These are phyloP conservation scores for Scheffersomyces amazonensis DNA, from an alignment of 805 yeast species.

Conservation along the genomic window DNA sequence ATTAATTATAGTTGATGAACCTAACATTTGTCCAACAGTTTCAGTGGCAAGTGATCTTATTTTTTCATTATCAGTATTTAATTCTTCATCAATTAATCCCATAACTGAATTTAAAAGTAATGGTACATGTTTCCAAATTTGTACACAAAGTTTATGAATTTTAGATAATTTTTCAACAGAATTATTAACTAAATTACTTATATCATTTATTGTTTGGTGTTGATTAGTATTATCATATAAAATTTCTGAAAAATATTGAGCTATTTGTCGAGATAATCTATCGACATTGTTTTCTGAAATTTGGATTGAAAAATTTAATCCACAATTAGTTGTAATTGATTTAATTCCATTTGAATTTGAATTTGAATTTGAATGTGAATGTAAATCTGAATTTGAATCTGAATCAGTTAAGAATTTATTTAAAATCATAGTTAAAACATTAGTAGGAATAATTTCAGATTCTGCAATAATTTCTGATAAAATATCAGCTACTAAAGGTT, in stretches of 20 bases:
- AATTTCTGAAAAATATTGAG: constrained; percentile 77
- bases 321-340: constrained; percentile 46
- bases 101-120: constrained; percentile 69
- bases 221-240: constrained; percentile 48
- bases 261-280: constrained; percentile 69
- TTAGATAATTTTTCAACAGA: constrained; percentile 48
- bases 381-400: no score
- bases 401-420: constrained; percentile 50
- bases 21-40: constrained; percentile 66
- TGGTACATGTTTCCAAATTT: constrained; percentile 77
- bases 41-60: constrained; percentile 68
- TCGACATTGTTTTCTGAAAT: constrained; percentile 72
- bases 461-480: constrained; percentile 74
- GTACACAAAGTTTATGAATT: constrained; percentile 60
- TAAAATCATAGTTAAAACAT: constrained; percentile 60
- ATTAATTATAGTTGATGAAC: constrained; percentile 46
- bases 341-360: constrained; percentile 1
- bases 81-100: constrained; percentile 77
- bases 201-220: constrained; percentile 19
- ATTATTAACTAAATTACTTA: constrained; percentile 15
- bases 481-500: constrained; percentile 65
- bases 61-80: constrained; percentile 64
- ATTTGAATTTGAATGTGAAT: no score
- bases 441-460: constrained; percentile 58
- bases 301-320: constrained; percentile 60